Base-by-base conservation (phyloP, 2,329 filamentous ascomycete genomes). In the Cytospora mali region DNA sequence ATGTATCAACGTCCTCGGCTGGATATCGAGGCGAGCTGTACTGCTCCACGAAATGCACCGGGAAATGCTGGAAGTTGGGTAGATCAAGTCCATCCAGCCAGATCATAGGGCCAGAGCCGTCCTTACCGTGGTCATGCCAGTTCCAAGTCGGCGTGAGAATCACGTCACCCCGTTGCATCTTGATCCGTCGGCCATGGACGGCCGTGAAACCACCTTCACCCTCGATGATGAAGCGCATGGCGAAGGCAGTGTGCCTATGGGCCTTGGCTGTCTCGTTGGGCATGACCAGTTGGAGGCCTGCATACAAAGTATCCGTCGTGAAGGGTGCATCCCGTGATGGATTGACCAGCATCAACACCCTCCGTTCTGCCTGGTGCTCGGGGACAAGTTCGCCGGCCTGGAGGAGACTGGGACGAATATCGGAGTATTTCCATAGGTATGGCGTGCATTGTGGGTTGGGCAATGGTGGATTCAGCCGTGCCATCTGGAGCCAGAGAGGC, bases 11-110 rank as follows among this genome's bases (percentile, higher is more conserved):
- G 27, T 76, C 69, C n/a, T 75, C 68, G 1, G 74, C 71, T 57
- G 69, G 81, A 64, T 84, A 83, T 25, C 81, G 70, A 0, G 74
- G 65, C 25, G 75, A 65, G 4, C 71, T 61, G 64, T 75, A 84
- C 62, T 82, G 77, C 71, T 84, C 77, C 6, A 80, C 80, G 66
- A 85, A 84, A 66, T 85, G 78, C 2, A 83, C 79, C 0, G 81
- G 82, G 50, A 80, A 80, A 64, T 80, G 76, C 9, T 73, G 71
- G 64, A 82, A 84, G 46, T 74, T 74, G 0, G 83, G 83, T 49
- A 85, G 69, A 68, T 85, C 80, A 0, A 85, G 73, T 1, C 79
- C 81, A 66, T 85, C 83, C 1, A 85, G 76, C 83, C 83, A 85
- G 61, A 85, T 82, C 77, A 84, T 80, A 0, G 81, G 81, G 0